A percentile compares a stretch with the other conserved stretches of the same genome.
phyloP scores from a whole-genome alignment of 1,284 basidiomycete species.

The Moesziomyces antarcticus region DNA sequence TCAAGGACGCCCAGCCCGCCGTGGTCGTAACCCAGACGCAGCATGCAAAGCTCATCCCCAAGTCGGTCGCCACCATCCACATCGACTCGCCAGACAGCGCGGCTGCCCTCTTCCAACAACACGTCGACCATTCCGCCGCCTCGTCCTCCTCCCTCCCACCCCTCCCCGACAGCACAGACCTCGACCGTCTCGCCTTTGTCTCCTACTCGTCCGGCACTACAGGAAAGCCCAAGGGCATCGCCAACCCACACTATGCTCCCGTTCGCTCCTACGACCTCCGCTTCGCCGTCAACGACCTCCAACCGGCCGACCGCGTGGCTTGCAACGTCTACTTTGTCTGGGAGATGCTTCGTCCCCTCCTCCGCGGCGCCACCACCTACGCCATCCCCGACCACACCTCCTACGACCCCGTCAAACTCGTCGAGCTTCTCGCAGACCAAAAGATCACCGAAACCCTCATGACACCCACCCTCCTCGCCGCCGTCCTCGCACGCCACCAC shows the following conservation, averaged over 20 bases:
- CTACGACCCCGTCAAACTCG: conserved; percentile 64
- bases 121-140: conserved; percentile 1
- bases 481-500: conserved; percentile 61
- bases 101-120: conserved; percentile 12
- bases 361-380: conserved; percentile 64
- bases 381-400: conserved; percentile 62
- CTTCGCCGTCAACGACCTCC: conserved; percentile 59
- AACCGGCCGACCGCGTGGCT: conserved; percentile 61
- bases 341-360: conserved; percentile 66
- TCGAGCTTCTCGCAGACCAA: conserved; percentile 52
- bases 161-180: conserved; percentile 49
- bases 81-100: conserved; percentile 27
- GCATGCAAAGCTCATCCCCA: conserved; percentile 50
- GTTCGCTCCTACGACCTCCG: conserved; percentile 64
- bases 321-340: conserved; percentile 68
- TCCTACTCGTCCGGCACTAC: conserved; percentile 67
- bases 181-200: conserved; percentile 65
- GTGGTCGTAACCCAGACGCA: conserved; percentile 62
- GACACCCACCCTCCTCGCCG: conserved; percentile 65
- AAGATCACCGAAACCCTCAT: conserved; percentile 67
- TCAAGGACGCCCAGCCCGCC: conserved; percentile 63
- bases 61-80: conserved; percentile 28
- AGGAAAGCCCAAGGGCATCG: conserved; percentile 66
- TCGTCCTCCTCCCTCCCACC: conserved; percentile 16
- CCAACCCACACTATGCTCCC: conserved; percentile 65